A percentile compares a stretch with the other conserved stretches of the same genome.
Conservation (phyloP, 2,329 filamentous ascomycete species). For the Dactylonectria estremocensis region DNA sequence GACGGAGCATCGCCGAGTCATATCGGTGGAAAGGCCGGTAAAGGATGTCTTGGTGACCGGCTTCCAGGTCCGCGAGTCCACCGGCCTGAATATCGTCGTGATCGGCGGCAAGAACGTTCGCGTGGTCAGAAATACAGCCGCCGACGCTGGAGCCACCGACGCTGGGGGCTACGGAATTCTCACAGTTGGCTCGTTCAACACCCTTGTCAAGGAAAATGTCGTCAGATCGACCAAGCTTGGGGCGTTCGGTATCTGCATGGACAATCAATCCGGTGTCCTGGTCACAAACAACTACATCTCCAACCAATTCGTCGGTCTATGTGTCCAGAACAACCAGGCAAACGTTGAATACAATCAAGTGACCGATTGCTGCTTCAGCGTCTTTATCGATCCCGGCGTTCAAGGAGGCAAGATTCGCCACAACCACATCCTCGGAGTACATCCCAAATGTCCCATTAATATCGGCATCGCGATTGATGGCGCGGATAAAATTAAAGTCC, state of each 20-base stretch:
- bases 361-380: constrained; percentile 49
- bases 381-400: constrained; percentile 52
- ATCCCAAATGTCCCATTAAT: too few species aligned
- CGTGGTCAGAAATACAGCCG: constrained; percentile 46
- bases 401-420: constrained; percentile 47
- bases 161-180: constrained; percentile 57
- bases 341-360: constrained; percentile 52
- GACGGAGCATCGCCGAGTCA: constrained; percentile 50
- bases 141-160: too few species aligned
- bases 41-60: constrained; percentile 52
- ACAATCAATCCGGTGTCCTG: constrained; percentile 48
- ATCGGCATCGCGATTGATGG: too few species aligned
- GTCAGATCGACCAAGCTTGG: constrained; percentile 38
- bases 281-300: constrained; percentile 50
- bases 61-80: constrained; percentile 51
- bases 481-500: too few species aligned
- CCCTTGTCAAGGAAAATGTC: constrained; percentile 45
- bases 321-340: constrained; percentile 52
- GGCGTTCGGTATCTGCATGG: constrained; percentile 54
- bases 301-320: constrained; percentile 51
- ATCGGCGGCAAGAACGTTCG: constrained; percentile 49
- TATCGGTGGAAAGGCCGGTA: constrained; percentile 43
- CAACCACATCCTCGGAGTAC: constrained; percentile 39
- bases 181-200: constrained; percentile 52
- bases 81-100: constrained; percentile 53